Conservation (phyloP, 2,329 filamentous ascomycete species). For the Paraconiothyrium brasiliense region DNA sequence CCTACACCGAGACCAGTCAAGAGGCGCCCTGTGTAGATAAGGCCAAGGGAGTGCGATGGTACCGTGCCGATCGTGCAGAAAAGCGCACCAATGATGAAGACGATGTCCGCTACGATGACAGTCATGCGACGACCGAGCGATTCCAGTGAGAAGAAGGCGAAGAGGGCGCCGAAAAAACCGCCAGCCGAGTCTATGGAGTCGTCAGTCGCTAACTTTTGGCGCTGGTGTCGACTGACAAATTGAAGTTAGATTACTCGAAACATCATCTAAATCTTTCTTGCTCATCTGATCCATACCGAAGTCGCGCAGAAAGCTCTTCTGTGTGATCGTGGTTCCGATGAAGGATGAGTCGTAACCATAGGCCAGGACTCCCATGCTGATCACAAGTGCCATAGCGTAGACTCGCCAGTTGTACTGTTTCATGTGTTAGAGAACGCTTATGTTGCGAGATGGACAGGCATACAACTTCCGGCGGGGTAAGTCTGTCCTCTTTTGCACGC, state of each 20-base stretch:
- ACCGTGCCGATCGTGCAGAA: slow-evolving; percentile 32
- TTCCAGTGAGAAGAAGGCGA: not conserved
- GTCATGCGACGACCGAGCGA: slow-evolving; percentile 1
- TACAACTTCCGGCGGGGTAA: slow-evolving; percentile 63
- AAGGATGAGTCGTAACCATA: slow-evolving; percentile 66
- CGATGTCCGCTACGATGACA: not conserved
- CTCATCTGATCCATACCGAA: slow-evolving; percentile 50
- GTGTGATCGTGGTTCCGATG: slow-evolving; percentile 64
- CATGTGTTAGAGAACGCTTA: not conserved
- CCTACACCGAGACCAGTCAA: slow-evolving; percentile 2
- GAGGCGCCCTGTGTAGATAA: slow-evolving; percentile 3
- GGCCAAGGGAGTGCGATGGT: not conserved
- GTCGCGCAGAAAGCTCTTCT: slow-evolving; percentile 58
- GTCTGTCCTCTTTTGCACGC: slow-evolving; percentile 63
- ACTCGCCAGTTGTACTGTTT: slow-evolving; percentile 60
- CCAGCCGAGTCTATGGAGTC: slow-evolving; percentile 25
- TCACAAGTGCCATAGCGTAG: slow-evolving; percentile 59
- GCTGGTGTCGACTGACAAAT: slow-evolving; percentile 36
- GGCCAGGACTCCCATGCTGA: slow-evolving; percentile 57
- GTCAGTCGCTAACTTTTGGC: not conserved
- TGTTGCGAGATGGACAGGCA: slow-evolving; percentile 17
- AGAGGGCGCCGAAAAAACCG: slow-evolving; percentile 8
- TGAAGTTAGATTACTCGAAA: slow-evolving; percentile 61
- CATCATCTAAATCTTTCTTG: slow-evolving; percentile 47
- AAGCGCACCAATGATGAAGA: slow-evolving; percentile 32